Evolutionary conservation across 495 filamentous ascomycete genomes (phyloP).

Genomic region (Cetradonia linearis): DNA sequence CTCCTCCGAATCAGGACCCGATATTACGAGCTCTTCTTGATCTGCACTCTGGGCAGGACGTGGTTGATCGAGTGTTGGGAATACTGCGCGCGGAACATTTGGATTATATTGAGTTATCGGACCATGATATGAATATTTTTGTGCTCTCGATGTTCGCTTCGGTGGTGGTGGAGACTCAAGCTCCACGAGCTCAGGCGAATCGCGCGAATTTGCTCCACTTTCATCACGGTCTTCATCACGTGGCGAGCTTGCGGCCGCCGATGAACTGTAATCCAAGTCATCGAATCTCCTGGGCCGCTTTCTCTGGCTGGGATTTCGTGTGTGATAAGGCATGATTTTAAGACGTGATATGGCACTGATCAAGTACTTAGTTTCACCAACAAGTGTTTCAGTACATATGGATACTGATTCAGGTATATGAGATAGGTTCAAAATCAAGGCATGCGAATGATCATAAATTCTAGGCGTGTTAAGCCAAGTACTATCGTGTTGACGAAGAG

Average conservation of each 20-base stretch:
- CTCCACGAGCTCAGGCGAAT: not conserved
- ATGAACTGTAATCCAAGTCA: not conserved
- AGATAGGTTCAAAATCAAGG: not conserved
- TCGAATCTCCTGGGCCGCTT: constrained; percentile 10
- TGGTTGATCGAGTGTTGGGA: constrained; percentile 30
- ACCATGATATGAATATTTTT: not conserved
- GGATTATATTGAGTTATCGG: constrained; percentile 33
- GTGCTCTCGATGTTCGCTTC: not conserved
- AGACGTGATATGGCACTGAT: not conserved
- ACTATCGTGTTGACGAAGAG: not conserved
- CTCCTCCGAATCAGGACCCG: not conserved
- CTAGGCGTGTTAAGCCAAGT: not conserved
- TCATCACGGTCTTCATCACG: constrained; percentile 3
- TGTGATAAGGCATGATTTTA: not conserved
- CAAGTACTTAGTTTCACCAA: not conserved
- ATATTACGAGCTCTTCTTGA: not conserved
- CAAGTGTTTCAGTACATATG: not conserved
- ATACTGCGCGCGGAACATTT: constrained; percentile 35
- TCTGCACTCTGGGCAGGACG: not conserved
- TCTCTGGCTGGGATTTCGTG: not conserved
- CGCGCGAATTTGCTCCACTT: not conserved
- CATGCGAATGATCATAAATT: not conserved
- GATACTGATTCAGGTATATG: not conserved
- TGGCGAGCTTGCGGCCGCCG: not conserved
- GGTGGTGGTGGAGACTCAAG: constrained; percentile 9